A percentile compares a stretch with the other conserved stretches of the same genome.
These are phyloP conservation scores for Penicillium atrosanguineum DNA, from an alignment of 495 filamentous ascomycete genomes.

Conservation along the genomic window DNA sequence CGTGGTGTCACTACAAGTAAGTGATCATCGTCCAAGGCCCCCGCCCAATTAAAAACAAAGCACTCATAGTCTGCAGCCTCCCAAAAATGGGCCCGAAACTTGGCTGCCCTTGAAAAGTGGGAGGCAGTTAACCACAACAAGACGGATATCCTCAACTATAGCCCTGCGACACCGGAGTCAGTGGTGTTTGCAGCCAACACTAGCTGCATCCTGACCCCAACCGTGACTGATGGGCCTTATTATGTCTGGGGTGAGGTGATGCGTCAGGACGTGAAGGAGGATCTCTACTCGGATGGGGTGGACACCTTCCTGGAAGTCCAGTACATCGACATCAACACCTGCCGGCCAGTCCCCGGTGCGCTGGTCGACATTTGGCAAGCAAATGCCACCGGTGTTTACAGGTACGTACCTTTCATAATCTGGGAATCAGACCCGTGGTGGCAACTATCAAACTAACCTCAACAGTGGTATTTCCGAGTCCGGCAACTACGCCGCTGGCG, in stretches of 20 bases:
- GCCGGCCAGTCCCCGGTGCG: conserved; percentile 29
- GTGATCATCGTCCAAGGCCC: conserved; percentile 1
- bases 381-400: conserved; percentile 55
- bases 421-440: not conserved
- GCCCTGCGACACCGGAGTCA: conserved; percentile 22
- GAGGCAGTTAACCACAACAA: conserved; percentile 50
- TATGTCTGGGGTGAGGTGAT: conserved; percentile 52
- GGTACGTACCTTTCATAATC: conserved; percentile 12
- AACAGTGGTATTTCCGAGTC: conserved; percentile 31
- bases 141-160: conserved; percentile 25
- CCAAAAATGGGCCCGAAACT: conserved; percentile 30
- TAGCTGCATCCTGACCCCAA: conserved; percentile 53
- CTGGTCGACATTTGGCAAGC: conserved; percentile 42
- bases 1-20: conserved; percentile 48
- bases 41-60: no score
- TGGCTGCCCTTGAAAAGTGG: conserved; percentile 46
- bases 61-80: conserved; percentile 13
- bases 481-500: conserved; percentile 34
- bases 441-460: not conserved
- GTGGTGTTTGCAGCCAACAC: conserved; percentile 52
- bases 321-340: conserved; percentile 46
- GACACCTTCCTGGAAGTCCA: conserved; percentile 47
- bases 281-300: conserved; percentile 40
- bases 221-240: conserved; percentile 54
- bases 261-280: conserved; percentile 44